Evolutionary conservation across 768 basidiomycete species (phyloP).

Genomic region (Termitomyces sp.): DNA sequence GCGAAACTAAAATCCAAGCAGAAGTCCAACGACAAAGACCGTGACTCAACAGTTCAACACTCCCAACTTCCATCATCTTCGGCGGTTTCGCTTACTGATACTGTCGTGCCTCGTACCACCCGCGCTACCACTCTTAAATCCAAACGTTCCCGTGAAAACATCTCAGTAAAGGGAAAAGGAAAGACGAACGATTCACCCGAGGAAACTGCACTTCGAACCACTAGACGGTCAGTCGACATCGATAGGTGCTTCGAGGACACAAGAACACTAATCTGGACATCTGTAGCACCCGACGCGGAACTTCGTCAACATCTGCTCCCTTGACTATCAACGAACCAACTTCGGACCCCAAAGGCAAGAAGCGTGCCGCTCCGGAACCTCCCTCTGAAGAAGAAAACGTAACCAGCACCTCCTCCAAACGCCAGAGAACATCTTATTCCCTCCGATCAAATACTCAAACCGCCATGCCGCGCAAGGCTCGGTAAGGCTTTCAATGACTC

Average conservation of each 20-base stretch:
- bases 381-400: conserved; percentile 61
- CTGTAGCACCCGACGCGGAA: conserved; percentile 56
- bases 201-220: conserved; percentile 42
- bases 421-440: conserved; percentile 59
- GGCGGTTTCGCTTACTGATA: conserved; percentile 26
- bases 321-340: conserved; percentile 73
- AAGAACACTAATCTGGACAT: conserved; percentile 22
- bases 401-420: conserved; percentile 49
- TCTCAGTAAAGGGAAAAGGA: conserved; percentile 54
- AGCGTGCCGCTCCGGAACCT: conserved; percentile 75
- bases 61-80: conserved; percentile 26
- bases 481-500: conserved; percentile 32
- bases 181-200: conserved; percentile 59
- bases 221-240: conserved; percentile 56
- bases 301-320: conserved; percentile 33
- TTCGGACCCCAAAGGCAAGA: conserved; percentile 85
- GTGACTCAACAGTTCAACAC: conserved; percentile 33
- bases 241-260: conserved; percentile 19
- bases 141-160: conserved; percentile 51
- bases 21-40: conserved; percentile 51
- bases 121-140: conserved; percentile 39
- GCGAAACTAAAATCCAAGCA: conserved; percentile 70
- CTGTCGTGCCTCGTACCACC: conserved; percentile 34
- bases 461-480: conserved; percentile 73
- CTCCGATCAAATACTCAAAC: conserved; percentile 56